Base-by-base conservation (phyloP, 2,329 filamentous ascomycete species). In the Capronia coronata region DNA sequence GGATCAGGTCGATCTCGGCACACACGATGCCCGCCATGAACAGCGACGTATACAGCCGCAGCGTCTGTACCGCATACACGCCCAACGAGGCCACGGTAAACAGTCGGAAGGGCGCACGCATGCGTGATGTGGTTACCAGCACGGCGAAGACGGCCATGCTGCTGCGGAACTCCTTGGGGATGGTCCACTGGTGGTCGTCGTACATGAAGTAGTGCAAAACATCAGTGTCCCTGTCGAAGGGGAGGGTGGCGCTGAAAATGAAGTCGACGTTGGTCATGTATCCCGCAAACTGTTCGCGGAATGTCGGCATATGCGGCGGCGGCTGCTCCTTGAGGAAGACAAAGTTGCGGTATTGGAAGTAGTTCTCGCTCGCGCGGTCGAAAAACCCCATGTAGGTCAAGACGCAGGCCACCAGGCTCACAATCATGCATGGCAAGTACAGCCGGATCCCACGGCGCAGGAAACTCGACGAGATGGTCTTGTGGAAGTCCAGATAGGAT, bases 131-230 rank as follows among this genome's bases (percentile, higher is more conserved):
- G 2, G 41, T 35, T 9, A 53, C 40, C 23, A 49, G 16, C 13
- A 51, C 14, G n/a, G 38, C 29, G 27, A 52, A 56, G n/a, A 56
- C 45, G 18, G 34, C 38, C 42, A 65, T 65, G 1, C 69, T 72
- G 52, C 67, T 67, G 34, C 69, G 68, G 40, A 72, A 68, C 54
- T 72, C 70, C 13, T 71, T 64, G 1, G 69, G 68, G 19, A 72
- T 71, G 3, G 69, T 71, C 70, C 70, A 73, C 1, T 72, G 62
- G 48, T 73, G 70, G n/a, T 68, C 68, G 40, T 71, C 47, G 47
- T 54, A 52, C 34, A 35, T 45, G 50, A 44, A 47, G 45, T 48
- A 52, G 27, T 45, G n/a, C 5, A 40, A 16, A 6, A 46, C 50
- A 32, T 48, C 29, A 3, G 46, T 48, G 34, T 44, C 44, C 32